Percentiles rank a stretch among this genome's conserved stretches.
These are phyloP conservation scores for Globisporangium cystogenes DNA, from an alignment of 352 stramenopile genomes.

Conservation along the genomic window DNA sequence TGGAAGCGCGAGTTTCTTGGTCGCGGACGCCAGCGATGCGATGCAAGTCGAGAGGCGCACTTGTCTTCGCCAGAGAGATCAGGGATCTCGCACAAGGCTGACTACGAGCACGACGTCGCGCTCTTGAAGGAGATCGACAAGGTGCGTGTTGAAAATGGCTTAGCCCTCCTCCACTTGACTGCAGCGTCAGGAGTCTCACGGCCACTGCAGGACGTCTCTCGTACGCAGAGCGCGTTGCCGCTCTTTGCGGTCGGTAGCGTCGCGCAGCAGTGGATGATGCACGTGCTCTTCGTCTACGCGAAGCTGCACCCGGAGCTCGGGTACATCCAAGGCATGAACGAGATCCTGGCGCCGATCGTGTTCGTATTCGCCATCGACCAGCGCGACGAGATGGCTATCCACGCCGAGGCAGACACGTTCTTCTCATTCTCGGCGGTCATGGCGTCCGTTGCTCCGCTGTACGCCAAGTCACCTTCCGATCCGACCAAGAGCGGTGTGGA, in stretches of 20 bases:
- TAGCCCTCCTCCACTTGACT: no score
- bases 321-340: constrained; percentile 96
- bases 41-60: not conserved
- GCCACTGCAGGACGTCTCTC: constrained; percentile 38
- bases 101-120: constrained; percentile 21
- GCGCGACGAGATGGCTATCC: constrained; percentile 17
- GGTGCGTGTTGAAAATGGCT: constrained; percentile 12
- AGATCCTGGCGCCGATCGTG: constrained; percentile 87
- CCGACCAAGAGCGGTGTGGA: constrained; percentile 48
- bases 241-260: constrained; percentile 46
- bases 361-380: constrained; percentile 66
- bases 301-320: constrained; percentile 76
- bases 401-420: constrained; percentile 55
- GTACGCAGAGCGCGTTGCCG: constrained; percentile 42
- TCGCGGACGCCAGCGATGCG: constrained; percentile 8
- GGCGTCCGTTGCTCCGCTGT: constrained; percentile 38
- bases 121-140: constrained; percentile 66
- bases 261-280: constrained; percentile 60
- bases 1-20: constrained; percentile 35
- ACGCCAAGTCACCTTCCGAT: constrained; percentile 30
- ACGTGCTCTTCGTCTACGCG: constrained; percentile 70
- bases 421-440: constrained; percentile 46
- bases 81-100: constrained; percentile 1
- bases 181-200: no score
- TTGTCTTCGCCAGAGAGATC: not conserved